phyloP scores from a whole-genome alignment of 2,329 filamentous ascomycete species.

The Exophiala spinifera region DNA sequence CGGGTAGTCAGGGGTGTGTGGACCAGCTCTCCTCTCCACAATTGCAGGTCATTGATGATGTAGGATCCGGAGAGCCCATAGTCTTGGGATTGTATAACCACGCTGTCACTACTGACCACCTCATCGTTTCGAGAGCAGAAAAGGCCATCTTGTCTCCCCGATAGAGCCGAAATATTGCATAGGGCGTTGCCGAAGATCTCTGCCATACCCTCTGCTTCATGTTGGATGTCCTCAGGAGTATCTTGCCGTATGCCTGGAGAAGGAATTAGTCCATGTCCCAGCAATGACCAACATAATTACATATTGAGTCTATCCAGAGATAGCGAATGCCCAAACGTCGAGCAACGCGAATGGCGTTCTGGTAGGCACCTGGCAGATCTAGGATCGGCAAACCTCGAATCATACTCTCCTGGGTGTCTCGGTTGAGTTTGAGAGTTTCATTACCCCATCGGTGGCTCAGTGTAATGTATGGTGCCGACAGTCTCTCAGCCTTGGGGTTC shows the following conservation, averaged over 20 bases:
- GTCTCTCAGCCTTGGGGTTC: not conserved
- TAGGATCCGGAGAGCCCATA: constrained; percentile 5
- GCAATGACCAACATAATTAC: constrained; percentile 6
- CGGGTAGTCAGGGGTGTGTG: constrained; percentile 33
- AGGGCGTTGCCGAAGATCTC: constrained; percentile 17
- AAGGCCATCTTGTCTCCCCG: constrained; percentile 11
- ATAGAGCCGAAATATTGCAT: constrained; percentile 20
- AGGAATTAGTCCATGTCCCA: not conserved
- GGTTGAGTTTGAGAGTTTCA: constrained; percentile 13
- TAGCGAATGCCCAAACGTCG: constrained; percentile 22
- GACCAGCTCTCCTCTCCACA: constrained; percentile 15
- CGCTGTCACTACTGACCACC: constrained; percentile 7
- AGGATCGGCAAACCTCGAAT: constrained; percentile 8
- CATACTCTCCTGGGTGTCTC: constrained; percentile 8
- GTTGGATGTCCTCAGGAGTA: constrained; percentile 16
- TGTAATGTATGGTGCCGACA: constrained; percentile 15
- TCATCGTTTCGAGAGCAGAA: constrained; percentile 9
- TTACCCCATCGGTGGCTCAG: constrained; percentile 18
- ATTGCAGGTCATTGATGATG: constrained; percentile 16
- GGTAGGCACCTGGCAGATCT: constrained; percentile 28
- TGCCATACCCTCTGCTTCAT: constrained; percentile 13
- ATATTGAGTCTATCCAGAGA: constrained; percentile 32
- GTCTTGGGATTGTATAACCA: not conserved
- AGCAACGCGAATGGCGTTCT: constrained; percentile 29
- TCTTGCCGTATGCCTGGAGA: constrained; percentile 15